phyloP scores from a whole-genome alignment of 2,329 filamentous ascomycete genomes.

The Ceratocystis cubensis region DNA sequence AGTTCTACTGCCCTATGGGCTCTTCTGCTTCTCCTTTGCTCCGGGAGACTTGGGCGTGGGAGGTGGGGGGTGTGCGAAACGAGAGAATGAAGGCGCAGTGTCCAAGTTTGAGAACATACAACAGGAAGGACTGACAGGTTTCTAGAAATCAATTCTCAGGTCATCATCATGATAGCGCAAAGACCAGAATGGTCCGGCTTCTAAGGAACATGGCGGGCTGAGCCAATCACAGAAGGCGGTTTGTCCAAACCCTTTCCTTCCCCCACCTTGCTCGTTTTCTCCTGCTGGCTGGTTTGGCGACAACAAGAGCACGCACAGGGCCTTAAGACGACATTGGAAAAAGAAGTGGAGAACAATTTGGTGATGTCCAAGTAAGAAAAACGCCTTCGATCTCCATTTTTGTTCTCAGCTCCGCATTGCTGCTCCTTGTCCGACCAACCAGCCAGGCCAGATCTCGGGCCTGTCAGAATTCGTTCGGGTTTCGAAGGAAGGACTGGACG shows the following conservation, averaged over 20 bases:
- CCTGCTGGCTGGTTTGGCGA: not conserved
- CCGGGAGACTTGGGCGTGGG: not conserved
- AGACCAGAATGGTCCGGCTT: not conserved
- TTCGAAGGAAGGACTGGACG: not conserved
- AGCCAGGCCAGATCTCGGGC: no score
- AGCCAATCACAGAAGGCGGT: not conserved
- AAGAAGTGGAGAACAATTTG: not conserved
- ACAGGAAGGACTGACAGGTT: not conserved
- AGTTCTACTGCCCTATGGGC: no score
- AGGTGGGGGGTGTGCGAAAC: not conserved
- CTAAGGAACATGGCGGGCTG: not conserved
- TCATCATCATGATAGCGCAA: not conserved
- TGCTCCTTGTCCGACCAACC: no score
- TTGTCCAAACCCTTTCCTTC: not conserved
- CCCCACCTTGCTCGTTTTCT: not conserved
- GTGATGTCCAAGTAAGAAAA: no score
- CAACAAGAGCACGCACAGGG: not conserved
- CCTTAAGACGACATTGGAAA: not conserved
- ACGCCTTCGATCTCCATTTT: no score
- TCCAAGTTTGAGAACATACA: not conserved
- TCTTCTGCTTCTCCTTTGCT: not conserved
- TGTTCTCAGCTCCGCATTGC: no score
- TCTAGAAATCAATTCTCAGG: conserved; percentile 2
- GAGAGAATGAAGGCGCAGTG: not conserved
- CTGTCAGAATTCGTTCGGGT: no score